These are phyloP conservation scores for Tremella mesenterica DNA, from an alignment of 768 basidiomycete genomes.

Conservation along the genomic window DNA sequence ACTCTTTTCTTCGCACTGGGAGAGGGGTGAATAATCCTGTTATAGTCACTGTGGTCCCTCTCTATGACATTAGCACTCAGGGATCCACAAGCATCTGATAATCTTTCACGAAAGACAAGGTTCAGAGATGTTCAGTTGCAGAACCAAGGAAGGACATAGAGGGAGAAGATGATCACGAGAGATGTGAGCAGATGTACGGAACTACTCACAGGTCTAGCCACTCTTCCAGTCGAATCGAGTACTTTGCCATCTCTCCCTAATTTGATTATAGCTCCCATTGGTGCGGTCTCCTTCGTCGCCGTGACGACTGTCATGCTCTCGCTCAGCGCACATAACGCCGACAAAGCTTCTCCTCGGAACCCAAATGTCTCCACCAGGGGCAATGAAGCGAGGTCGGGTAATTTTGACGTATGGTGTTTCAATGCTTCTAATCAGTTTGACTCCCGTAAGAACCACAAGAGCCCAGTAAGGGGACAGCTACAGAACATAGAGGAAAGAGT, in stretches of 20 bases:
- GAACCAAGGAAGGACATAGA: too few species aligned
- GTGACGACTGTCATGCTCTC: slow-evolving; percentile 65
- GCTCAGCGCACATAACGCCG: slow-evolving; percentile 78
- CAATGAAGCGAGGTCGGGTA: slow-evolving; percentile 66
- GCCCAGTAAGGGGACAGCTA: too few species aligned
- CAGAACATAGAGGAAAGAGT: too few species aligned
- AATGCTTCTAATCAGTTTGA: slow-evolving; percentile 53
- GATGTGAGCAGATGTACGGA: too few species aligned
- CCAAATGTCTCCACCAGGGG: slow-evolving; percentile 71
- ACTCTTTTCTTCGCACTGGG: slow-evolving; percentile 84
- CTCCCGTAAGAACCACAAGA: neutral
- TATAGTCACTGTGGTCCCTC: slow-evolving; percentile 74
- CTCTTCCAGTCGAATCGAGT: slow-evolving; percentile 51
- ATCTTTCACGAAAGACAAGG: neutral
- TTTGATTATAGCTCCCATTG: slow-evolving; percentile 70
- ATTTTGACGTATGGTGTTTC: slow-evolving; percentile 90
- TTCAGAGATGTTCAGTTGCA: neutral
- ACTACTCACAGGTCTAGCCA: slow-evolving; percentile 73
- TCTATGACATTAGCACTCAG: slow-evolving; percentile 47
- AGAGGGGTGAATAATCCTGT: slow-evolving; percentile 66
- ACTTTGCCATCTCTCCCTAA: slow-evolving; percentile 61
- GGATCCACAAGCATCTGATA: neutral
- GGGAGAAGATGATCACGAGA: neutral
- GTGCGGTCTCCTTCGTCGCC: slow-evolving; percentile 59
- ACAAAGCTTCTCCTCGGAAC: slow-evolving; percentile 91